Evolutionary conservation across 352 stramenopile genomes (phyloP), one percentile per base, ranked within the genome.

Genomic region (Globisporangium nodosum): DNA sequence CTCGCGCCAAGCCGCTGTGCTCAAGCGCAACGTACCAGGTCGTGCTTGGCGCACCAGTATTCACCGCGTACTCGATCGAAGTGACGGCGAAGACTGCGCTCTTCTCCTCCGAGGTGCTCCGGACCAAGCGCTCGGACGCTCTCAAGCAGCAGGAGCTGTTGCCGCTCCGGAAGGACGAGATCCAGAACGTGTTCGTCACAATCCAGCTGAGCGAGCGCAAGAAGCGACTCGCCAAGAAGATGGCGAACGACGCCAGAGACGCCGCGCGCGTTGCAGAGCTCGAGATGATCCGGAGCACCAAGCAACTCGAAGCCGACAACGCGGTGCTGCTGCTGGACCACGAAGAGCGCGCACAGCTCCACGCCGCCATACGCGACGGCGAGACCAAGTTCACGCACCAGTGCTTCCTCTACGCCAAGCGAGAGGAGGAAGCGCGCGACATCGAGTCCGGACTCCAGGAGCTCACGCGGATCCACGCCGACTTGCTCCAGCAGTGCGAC

Each of bases 181-280:
- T 90, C 46, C 61, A 82, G 54, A 84, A 87, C 46, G 63, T 91
- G 3, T 88, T 89, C 42, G 60, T 85, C 18, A 90, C 77, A 5
- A 82, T 90, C 8, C 71, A 88, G 50, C 62, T 93, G 30, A 87
- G 76, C 35, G 72, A 88, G 50, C 68, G 81, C 24, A 88, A 91
- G 56, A 81, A 88, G 63, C 61, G 81, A 3, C 60, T 88, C 15
- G 73, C 76, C 0, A 53, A 61, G 5, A 65, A 69, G 53, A 75
- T 88, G 61, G 73, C 76, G 16, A 76, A 69, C 18, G 70, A 78
- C 1, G 73, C 72, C 0, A 78, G 85, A 51, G 76, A 88, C 47
- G 49, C 62, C 24, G 71, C 73, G 12, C 69, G 75, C 2, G 56
- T 61, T 3, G 74, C 73, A 0, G 78, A 88, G 49, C 56, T 88